These are phyloP conservation scores for Sporothrix variecibatus DNA, from an alignment of 2,329 filamentous ascomycete genomes.

Conservation along the genomic window DNA sequence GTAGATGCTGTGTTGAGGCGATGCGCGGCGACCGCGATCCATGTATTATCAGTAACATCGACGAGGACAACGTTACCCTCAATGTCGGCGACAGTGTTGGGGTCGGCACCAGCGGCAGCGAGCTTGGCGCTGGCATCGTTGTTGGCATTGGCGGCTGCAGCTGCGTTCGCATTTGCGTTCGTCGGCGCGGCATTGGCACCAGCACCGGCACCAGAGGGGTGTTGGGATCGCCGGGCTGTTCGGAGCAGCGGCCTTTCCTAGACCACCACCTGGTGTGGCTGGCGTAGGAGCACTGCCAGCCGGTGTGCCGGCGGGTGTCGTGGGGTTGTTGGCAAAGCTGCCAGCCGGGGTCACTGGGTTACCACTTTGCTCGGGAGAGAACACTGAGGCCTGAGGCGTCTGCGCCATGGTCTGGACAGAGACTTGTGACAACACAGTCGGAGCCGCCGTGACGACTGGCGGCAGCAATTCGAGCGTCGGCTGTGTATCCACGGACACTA, in stretches of 20 bases:
- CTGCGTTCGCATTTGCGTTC: neutral
- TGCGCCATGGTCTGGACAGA: slow-evolving; percentile 63
- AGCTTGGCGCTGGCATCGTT: slow-evolving; percentile 35
- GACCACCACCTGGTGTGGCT: slow-evolving; percentile 32
- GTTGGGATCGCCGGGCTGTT: slow-evolving; percentile 23
- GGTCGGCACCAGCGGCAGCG: slow-evolving; percentile 30
- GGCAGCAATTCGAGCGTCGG: slow-evolving; percentile 66
- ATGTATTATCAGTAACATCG: slow-evolving; percentile 73
- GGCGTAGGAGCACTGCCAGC: slow-evolving; percentile 27
- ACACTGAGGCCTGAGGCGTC: slow-evolving; percentile 62
- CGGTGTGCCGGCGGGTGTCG: slow-evolving; percentile 43
- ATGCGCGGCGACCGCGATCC: slow-evolving; percentile 71
- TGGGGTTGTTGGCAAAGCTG: slow-evolving; percentile 32
- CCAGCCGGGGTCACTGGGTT: slow-evolving; percentile 54
- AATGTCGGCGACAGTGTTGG: slow-evolving; percentile 44
- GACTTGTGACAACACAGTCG: slow-evolving; percentile 47
- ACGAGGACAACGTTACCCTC: slow-evolving; percentile 67
- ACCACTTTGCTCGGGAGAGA: slow-evolving; percentile 62
- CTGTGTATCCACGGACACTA: slow-evolving; percentile 66
- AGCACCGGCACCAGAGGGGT: neutral
- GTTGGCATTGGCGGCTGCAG: neutral
- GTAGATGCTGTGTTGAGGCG: slow-evolving; percentile 62
- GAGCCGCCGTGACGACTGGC: slow-evolving; percentile 52
- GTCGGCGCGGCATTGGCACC: no score
- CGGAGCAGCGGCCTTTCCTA: slow-evolving; percentile 9